A percentile compares a stretch with the other conserved stretches of the same genome.
These are phyloP conservation scores for Cyathus pygmaeus DNA, from an alignment of 1,284 basidiomycete species.

Conservation along the genomic window DNA sequence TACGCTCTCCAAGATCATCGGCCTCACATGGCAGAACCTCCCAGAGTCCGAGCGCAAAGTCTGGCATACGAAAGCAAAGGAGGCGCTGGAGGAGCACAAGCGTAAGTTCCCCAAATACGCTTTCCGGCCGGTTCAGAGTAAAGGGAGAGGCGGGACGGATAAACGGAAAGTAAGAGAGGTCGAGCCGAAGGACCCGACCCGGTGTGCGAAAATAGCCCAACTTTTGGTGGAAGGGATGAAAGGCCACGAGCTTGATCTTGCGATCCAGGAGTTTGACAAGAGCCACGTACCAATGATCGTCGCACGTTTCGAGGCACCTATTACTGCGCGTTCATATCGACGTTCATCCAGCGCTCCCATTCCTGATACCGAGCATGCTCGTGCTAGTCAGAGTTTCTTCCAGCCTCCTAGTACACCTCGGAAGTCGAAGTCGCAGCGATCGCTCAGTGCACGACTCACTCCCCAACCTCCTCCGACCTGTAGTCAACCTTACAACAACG, in stretches of 20 bases:
- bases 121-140: conserved; percentile 71
- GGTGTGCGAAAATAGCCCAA: conserved; percentile 81
- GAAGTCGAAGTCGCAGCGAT: conserved; percentile 27
- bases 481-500: not conserved
- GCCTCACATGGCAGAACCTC: conserved; percentile 76
- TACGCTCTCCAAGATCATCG: conserved; percentile 73
- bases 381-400: conserved; percentile 33
- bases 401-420: conserved; percentile 16
- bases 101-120: conserved; percentile 78
- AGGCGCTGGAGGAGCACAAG: conserved; percentile 74
- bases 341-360: conserved; percentile 53
- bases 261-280: conserved; percentile 80
- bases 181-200: conserved; percentile 75
- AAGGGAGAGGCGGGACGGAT: conserved; percentile 54
- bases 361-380: conserved; percentile 41
- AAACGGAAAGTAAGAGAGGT: conserved; percentile 76
- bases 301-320: conserved; percentile 77
- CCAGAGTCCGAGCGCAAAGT: conserved; percentile 72
- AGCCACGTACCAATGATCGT: conserved; percentile 72
- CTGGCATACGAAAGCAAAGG: conserved; percentile 77
- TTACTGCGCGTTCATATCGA: conserved; percentile 71
- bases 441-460: conserved; percentile 31
- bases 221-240: conserved; percentile 80
- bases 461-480: conserved; percentile 7
- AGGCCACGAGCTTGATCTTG: conserved; percentile 74